phyloP scores from a whole-genome alignment of 306 rosid species.

The Vigna trinervia region DNA sequence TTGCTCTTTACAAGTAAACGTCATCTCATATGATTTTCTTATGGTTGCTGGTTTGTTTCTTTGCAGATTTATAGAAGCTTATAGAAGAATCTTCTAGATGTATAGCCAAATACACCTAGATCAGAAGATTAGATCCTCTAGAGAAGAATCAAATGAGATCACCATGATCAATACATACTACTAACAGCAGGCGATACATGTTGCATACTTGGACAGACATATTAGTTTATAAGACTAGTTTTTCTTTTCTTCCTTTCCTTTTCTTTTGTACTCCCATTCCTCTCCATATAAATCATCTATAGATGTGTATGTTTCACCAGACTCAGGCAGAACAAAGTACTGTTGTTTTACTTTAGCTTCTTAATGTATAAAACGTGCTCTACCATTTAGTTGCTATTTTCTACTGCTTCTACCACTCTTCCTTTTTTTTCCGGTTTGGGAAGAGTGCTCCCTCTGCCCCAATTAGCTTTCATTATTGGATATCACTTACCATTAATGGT shows the following conservation, averaged over 20 bases:
- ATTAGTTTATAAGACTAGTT: slow-evolving; percentile 57
- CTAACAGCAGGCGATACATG: slow-evolving; percentile 85
- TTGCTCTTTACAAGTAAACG: slow-evolving; percentile 13
- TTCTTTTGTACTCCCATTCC: slow-evolving; percentile 42
- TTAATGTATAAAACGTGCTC: slow-evolving; percentile 39
- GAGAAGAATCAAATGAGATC: slow-evolving; percentile 67
- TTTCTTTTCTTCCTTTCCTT: slow-evolving; percentile 48
- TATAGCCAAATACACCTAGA: slow-evolving; percentile 86
- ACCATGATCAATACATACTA: slow-evolving; percentile 75
- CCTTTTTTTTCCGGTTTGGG: background rate
- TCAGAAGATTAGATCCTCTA: slow-evolving; percentile 68
- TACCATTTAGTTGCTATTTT: slow-evolving; percentile 33
- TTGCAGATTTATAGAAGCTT: slow-evolving; percentile 85
- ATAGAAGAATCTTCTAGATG: slow-evolving; percentile 79
- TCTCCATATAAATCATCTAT: slow-evolving; percentile 28
- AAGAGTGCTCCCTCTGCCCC: background rate
- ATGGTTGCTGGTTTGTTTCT: slow-evolving; percentile 29
- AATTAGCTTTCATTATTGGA: slow-evolving; percentile 5
- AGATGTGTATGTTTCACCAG: slow-evolving; percentile 57
- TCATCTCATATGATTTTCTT: slow-evolving; percentile 1
- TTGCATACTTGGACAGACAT: slow-evolving; percentile 75
- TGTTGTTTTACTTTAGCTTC: slow-evolving; percentile 46
- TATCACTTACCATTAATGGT: background rate
- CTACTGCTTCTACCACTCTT: background rate
- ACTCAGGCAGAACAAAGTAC: slow-evolving; percentile 50